phyloP scores from a whole-genome alignment of 2,329 filamentous ascomycete genomes.

The Alternaria arbusti region DNA sequence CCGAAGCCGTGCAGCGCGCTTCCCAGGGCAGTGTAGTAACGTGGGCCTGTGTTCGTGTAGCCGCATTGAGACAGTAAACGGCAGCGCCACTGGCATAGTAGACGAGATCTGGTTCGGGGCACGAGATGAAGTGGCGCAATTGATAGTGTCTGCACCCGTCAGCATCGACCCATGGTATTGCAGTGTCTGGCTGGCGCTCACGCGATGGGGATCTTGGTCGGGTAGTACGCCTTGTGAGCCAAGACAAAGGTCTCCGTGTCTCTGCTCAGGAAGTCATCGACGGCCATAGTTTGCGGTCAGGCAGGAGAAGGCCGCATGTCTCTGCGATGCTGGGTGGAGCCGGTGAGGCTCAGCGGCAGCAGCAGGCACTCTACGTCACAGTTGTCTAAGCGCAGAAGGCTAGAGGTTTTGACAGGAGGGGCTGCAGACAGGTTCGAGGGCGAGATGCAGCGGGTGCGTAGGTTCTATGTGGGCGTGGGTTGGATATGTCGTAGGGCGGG shows the following conservation, averaged over 20 bases:
- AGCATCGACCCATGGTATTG: slow-evolving; percentile 9
- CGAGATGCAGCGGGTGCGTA: not conserved
- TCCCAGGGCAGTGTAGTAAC: slow-evolving; percentile 70
- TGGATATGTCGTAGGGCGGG: not conserved
- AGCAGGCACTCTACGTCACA: slow-evolving; percentile 22
- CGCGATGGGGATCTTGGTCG: slow-evolving; percentile 57
- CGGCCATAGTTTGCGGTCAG: slow-evolving; percentile 45
- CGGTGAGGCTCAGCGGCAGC: slow-evolving; percentile 8
- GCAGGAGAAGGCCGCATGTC: slow-evolving; percentile 37
- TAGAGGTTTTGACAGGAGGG: not conserved
- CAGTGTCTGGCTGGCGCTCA: slow-evolving; percentile 32
- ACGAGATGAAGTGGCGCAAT: slow-evolving; percentile 87
- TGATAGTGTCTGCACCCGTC: slow-evolving; percentile 73
- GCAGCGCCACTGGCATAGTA: slow-evolving; percentile 84
- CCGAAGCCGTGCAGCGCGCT: slow-evolving; percentile 85
- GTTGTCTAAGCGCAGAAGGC: slow-evolving; percentile 4
- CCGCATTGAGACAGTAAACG: slow-evolving; percentile 63
- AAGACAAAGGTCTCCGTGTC: slow-evolving; percentile 55
- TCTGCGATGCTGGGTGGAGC: slow-evolving; percentile 19
- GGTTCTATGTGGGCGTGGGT: not conserved
- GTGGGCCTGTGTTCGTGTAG: slow-evolving; percentile 75
- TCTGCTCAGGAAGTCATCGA: slow-evolving; percentile 51
- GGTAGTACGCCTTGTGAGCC: slow-evolving; percentile 55
- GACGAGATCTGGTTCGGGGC: slow-evolving; percentile 74
- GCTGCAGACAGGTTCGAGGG: not conserved